Evolutionary conservation across 371 early-diverging fungal genomes (phyloP), one percentile per base, ranked within the genome.

Genomic region (Mortierella sp.): DNA sequence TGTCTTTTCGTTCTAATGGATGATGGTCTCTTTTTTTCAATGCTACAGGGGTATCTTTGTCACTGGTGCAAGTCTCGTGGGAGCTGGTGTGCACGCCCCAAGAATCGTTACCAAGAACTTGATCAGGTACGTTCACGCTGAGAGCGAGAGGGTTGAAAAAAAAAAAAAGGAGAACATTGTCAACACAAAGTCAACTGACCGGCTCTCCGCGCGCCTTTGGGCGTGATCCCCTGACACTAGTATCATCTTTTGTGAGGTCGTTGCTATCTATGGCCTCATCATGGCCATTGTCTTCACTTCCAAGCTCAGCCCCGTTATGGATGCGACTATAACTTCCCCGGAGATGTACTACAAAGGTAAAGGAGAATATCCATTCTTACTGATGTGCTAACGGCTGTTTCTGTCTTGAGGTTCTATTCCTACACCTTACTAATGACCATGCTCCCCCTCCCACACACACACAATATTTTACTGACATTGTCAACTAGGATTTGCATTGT

Each of bases 231-330:
- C 34, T 5, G 14, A 30, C 34, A 18, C 18, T 59, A 89, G 95
- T 66, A 95, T 98, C 64, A 96, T 97, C 82, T 97, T 98, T 74
- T 98, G 98, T 84, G 98, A 98, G 84, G 98, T 96, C 64, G 98
- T 98, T 10, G 98, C 97, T 65, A 98, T 98, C 69, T 98, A 98
- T 80, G 98, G 98, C 62, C 89, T 98, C 54, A 97, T 98, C 74
- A 95, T 97, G 90, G 95, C 97, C 47, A 97, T 98, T 71, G 95
- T 98, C 51, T 96, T 96, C 76, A 91, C 93, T 8, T 86, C 94
- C 21, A 96, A 96, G 80, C 79, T 96, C 14, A 78, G 69, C 28
- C 83, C 86, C 28, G 87, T 91, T 3, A 62, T 57, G 47, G 39
- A 54, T 46, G 47, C 60, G 12, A 54, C 16, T 30, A 71, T 66